phyloP scores from a whole-genome alignment of 805 yeast genomes.

The Metschnikowia continentalis region DNA sequence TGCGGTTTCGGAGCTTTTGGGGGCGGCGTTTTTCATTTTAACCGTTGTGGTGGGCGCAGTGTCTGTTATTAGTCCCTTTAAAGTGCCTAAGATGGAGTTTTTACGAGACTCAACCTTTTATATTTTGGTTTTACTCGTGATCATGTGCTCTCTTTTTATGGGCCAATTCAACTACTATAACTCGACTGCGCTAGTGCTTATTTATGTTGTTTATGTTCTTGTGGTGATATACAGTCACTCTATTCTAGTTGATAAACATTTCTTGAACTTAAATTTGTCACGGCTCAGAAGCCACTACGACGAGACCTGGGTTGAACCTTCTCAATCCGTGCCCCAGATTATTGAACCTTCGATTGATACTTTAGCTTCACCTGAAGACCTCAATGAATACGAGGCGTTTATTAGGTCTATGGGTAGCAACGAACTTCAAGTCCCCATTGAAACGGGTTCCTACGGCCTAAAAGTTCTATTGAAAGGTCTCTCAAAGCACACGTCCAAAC shows the following conservation, averaged over 20 bases:
- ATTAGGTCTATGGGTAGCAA: conserved; percentile 11
- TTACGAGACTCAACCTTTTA: conserved; percentile 61
- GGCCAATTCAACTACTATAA: conserved; percentile 53
- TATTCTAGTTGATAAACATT: conserved; percentile 8
- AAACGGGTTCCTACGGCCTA: conserved; percentile 31
- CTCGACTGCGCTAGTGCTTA: conserved; percentile 51
- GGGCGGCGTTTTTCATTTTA: conserved; percentile 80
- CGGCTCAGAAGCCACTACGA: conserved; percentile 14
- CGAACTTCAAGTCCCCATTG: conserved; percentile 12
- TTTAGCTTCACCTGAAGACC: conserved; percentile 8
- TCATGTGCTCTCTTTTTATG: conserved; percentile 51
- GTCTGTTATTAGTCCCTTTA: conserved; percentile 61
- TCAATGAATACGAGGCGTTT: conserved; percentile 14
- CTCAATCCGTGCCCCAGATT: neutral
- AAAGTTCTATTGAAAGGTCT: conserved; percentile 31
- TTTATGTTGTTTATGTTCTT: conserved; percentile 58
- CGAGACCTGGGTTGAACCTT: conserved; percentile 1
- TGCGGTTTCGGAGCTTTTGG: conserved; percentile 88
- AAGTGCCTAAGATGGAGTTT: conserved; percentile 51
- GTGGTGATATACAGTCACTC: conserved; percentile 32
- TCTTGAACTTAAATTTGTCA: conserved; percentile 6
- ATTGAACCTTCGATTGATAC: conserved; percentile 10
- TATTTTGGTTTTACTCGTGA: conserved; percentile 42
- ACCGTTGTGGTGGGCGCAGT: conserved; percentile 79
- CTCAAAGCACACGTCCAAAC: conserved; percentile 20